Percentiles rank a stretch among this genome's conserved stretches.
Evolutionary conservation across 345 rosid species (phyloP).

Genomic region (Salix udensis): DNA sequence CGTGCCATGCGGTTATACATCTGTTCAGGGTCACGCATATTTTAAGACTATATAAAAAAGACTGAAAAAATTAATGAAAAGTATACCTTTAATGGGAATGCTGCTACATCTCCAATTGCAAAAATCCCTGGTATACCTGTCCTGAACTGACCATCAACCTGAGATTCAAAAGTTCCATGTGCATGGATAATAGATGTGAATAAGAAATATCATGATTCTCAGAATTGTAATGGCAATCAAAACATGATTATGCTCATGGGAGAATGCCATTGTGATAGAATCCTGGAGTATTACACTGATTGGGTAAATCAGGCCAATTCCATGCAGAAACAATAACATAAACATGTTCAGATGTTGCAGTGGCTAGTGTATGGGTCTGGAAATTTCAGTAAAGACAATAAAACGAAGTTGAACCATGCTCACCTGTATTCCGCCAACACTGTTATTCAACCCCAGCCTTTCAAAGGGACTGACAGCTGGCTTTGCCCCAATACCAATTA

Average conservation of each 20-base stretch:
- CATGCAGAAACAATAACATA: background rate
- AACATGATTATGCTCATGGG: background rate
- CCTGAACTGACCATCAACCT: constrained; percentile 86
- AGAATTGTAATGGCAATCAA: background rate
- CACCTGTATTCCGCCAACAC: constrained; percentile 90
- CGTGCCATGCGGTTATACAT: constrained; percentile 74
- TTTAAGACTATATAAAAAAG: constrained; percentile 10
- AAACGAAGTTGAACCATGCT: background rate
- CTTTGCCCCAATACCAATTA: constrained; percentile 92
- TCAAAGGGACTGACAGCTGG: constrained; percentile 79
- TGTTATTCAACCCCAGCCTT: constrained; percentile 50
- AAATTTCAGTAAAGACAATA: constrained; percentile 1
- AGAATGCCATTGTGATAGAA: background rate
- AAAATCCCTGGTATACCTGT: constrained; percentile 85
- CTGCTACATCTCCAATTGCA: constrained; percentile 96
- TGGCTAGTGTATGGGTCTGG: background rate
- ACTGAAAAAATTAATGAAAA: constrained; percentile 15
- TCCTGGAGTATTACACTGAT: background rate
- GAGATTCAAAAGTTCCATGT: constrained; percentile 16
- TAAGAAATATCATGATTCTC: background rate
- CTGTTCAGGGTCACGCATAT: constrained; percentile 36
- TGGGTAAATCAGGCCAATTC: background rate
- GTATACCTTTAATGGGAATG: constrained; percentile 84
- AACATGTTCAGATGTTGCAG: background rate
- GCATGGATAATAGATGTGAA: background rate